phyloP scores from a whole-genome alignment of 2,329 filamentous ascomycete species.

The Clathrospora elynae region DNA sequence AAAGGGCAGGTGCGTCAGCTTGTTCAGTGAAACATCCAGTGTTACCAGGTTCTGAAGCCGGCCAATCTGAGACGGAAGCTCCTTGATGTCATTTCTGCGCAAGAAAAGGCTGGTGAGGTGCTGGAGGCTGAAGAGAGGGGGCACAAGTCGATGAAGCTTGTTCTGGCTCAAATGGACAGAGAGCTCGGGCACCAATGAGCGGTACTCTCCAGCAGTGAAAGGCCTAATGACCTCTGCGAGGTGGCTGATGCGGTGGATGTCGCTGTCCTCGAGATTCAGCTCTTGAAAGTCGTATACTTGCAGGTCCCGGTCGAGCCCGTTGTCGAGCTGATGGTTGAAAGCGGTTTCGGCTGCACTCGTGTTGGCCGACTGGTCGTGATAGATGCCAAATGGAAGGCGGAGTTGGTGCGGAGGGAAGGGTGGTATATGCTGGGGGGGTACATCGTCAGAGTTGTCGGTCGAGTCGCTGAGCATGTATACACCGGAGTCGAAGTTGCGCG shows the following conservation, averaged over 20 bases:
- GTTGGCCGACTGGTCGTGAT: background rate
- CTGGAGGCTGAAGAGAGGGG: conserved; percentile 33
- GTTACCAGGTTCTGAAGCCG: conserved; percentile 25
- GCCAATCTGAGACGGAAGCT: conserved; percentile 35
- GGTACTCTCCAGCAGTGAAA: conserved; percentile 37
- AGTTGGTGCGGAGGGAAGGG: conserved; percentile 19
- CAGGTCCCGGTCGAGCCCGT: conserved; percentile 21
- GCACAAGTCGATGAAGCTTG: conserved; percentile 23
- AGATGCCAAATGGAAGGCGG: background rate
- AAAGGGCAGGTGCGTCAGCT: conserved; percentile 30
- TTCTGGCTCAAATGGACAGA: conserved; percentile 33
- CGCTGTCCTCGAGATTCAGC: conserved; percentile 22
- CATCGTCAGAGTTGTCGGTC: conserved; percentile 22
- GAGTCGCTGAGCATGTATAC: conserved; percentile 42
- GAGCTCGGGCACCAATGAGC: conserved; percentile 37
- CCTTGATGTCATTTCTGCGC: conserved; percentile 31
- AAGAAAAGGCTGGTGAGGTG: conserved; percentile 34
- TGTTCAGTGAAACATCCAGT: conserved; percentile 33
- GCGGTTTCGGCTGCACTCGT: conserved; percentile 13
- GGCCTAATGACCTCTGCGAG: conserved; percentile 37
- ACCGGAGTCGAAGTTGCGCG: conserved; percentile 41
- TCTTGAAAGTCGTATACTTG: conserved; percentile 23
- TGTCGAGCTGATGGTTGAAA: conserved; percentile 20
- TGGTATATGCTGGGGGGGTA: conserved; percentile 19
- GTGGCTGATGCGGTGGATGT: conserved; percentile 32